Percentiles rank a stretch among this genome's conserved stretches.
phyloP scores from a whole-genome alignment of 331 rosid genomes.

The Rhamnella rubrinervis region DNA sequence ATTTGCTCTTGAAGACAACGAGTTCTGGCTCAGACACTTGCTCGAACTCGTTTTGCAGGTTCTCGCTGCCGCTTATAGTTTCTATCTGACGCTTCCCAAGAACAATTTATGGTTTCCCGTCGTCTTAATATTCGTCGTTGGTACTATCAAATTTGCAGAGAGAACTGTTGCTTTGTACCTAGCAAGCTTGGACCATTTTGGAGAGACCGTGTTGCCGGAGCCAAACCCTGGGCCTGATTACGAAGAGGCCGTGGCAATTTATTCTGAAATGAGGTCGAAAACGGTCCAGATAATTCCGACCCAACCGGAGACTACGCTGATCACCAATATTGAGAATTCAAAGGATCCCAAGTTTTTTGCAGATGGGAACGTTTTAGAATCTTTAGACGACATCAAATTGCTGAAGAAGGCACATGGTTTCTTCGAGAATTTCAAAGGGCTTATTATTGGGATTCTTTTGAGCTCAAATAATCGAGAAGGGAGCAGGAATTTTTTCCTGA shows the following conservation, averaged over 20 bases:
- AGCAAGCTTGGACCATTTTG: conserved; percentile 30
- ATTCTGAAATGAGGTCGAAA: conserved; percentile 5
- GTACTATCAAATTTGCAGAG: conserved; percentile 29
- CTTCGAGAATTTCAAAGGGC: conserved; percentile 27
- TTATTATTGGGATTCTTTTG: conserved; percentile 23
- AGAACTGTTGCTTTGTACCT: conserved; percentile 28
- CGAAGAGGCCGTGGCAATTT: conserved; percentile 19
- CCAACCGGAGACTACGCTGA: background rate
- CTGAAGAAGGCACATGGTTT: conserved; percentile 1
- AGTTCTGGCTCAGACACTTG: conserved; percentile 33
- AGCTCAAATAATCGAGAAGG: conserved; percentile 19
- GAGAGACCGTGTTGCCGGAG: conserved; percentile 15
- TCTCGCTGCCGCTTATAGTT: conserved; percentile 14
- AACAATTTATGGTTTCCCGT: conserved; percentile 15
- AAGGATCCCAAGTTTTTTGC: background rate
- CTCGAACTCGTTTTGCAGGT: conserved; percentile 19
- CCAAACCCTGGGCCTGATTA: conserved; percentile 25
- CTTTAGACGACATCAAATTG: background rate
- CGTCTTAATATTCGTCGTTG: conserved; percentile 12
- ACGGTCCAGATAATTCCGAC: background rate
- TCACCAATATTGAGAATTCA: background rate
- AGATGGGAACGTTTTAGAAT: background rate
- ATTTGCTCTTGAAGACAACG: conserved; percentile 34
- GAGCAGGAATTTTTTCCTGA: conserved; percentile 13
- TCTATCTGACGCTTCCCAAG: conserved; percentile 4